These are phyloP conservation scores for Penicillium riverlandense DNA, from an alignment of 495 filamentous ascomycete species.

Conservation along the genomic window DNA sequence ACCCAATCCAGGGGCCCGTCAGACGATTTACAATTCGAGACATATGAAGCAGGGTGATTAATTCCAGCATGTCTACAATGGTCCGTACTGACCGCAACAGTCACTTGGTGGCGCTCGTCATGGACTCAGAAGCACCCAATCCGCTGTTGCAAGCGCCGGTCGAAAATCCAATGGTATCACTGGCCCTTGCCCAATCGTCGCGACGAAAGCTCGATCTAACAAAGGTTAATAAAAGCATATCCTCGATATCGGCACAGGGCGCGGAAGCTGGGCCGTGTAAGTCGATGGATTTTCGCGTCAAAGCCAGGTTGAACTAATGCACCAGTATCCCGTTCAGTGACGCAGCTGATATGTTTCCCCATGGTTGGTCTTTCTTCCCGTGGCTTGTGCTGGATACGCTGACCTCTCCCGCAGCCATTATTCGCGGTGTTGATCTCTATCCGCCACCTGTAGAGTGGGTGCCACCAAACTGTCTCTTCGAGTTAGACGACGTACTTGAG, in stretches of 20 bases:
- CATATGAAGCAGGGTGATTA: constrained; percentile 13
- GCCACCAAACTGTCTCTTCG: constrained; percentile 25
- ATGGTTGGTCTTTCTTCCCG: constrained; percentile 1
- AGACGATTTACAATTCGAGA: constrained; percentile 12
- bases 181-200: too few relatives aligned
- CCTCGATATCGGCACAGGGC: constrained; percentile 15
- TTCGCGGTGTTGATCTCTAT: constrained; percentile 20
- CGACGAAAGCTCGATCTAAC: too few relatives aligned
- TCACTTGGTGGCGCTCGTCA: constrained; percentile 9
- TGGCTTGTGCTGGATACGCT: neutral
- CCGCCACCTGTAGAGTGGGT: constrained; percentile 15
- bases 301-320: neutral
- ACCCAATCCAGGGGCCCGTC: constrained; percentile 6
- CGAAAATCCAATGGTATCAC: neutral
- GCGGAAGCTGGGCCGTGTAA: constrained; percentile 19
- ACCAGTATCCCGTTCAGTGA: constrained; percentile 3
- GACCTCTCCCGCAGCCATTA: constrained; percentile 5
- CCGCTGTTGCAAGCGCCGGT: constrained; percentile 13
- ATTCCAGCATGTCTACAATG: neutral
- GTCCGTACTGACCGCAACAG: neutral
- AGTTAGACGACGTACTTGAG: constrained; percentile 21
- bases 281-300: neutral
- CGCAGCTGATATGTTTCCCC: constrained; percentile 14
- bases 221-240: constrained; percentile 1
- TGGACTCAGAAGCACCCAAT: constrained; percentile 10